phyloP scores from a whole-genome alignment of 768 basidiomycete genomes.

The Amanita exitialis region DNA sequence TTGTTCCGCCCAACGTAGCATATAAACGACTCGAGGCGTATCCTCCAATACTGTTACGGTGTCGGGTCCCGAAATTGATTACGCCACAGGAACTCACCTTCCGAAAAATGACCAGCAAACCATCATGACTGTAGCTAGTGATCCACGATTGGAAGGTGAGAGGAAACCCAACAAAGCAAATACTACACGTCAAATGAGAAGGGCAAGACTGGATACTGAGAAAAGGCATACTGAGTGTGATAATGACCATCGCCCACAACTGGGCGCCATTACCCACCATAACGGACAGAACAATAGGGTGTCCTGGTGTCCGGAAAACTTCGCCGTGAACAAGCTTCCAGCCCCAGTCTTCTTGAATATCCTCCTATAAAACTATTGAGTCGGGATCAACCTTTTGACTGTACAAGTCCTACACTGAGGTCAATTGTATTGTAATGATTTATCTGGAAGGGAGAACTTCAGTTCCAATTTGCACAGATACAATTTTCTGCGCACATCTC shows the following conservation, averaged over 20 bases:
- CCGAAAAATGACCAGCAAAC: conserved; percentile 94
- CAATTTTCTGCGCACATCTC: conserved; percentile 52
- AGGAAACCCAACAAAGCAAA: conserved; percentile 91
- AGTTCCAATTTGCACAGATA: background rate
- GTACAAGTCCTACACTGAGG: conserved; percentile 48
- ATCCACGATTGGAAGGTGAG: conserved; percentile 91
- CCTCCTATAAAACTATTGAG: conserved; percentile 44
- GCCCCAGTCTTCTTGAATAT: conserved; percentile 96
- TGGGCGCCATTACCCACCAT: conserved; percentile 90
- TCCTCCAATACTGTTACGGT: conserved; percentile 58
- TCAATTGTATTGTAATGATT: conserved; percentile 94
- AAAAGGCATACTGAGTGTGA: conserved; percentile 62
- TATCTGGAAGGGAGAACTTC: conserved; percentile 40
- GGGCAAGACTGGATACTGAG: background rate
- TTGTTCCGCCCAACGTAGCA: conserved; percentile 64
- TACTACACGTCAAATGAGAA: conserved; percentile 30
- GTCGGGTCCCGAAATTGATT: conserved; percentile 2
- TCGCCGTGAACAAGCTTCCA: conserved; percentile 98
- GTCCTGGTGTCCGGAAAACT: conserved; percentile 78
- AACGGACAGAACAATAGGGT: conserved; percentile 71
- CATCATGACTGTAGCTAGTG: conserved; percentile 89
- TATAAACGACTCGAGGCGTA: conserved; percentile 84
- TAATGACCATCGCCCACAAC: conserved; percentile 73
- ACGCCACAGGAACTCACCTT: conserved; percentile 33
- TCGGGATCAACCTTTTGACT: background rate